phyloP scores from a whole-genome alignment of 176 grass and related monocot genomes.

The Thinopyrum elongatum region DNA sequence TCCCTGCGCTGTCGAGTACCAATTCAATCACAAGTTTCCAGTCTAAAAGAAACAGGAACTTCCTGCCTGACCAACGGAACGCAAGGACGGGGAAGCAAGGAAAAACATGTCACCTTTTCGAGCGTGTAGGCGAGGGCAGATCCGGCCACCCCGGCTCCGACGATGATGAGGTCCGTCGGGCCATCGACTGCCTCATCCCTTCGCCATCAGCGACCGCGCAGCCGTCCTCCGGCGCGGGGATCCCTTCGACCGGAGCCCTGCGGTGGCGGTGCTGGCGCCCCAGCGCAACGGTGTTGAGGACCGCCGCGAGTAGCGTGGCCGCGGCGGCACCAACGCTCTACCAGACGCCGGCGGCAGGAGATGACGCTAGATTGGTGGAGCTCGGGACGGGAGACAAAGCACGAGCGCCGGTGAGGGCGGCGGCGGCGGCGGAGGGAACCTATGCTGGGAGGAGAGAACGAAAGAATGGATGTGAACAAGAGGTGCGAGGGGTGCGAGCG shows the following conservation, averaged over 20 bases:
- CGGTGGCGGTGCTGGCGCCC: not conserved
- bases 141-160: conserved; percentile 91
- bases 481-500: no score
- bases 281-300: conserved; percentile 34
- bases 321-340: conserved; percentile 26
- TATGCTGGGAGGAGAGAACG: no score
- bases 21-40: not conserved
- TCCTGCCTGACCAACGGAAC: not conserved
- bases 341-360: not conserved
- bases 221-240: not conserved
- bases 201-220: not conserved
- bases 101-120: conserved; percentile 49
- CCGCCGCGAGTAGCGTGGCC: conserved; percentile 51
- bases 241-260: not conserved
- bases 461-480: no score
- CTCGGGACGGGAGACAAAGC: no score
- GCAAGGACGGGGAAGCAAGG: not conserved
- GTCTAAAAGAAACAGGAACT: conserved; percentile 1
- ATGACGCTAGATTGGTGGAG: no score
- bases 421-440: no score
- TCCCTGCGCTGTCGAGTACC: not conserved
- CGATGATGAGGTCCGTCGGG: conserved; percentile 67
- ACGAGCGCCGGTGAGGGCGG: no score
- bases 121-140: conserved; percentile 95
- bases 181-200: not conserved